Percentiles rank a stretch among this genome's conserved stretches.
Conservation (phyloP, 202 grass and related monocot species). For the Zoysia matrella region DNA sequence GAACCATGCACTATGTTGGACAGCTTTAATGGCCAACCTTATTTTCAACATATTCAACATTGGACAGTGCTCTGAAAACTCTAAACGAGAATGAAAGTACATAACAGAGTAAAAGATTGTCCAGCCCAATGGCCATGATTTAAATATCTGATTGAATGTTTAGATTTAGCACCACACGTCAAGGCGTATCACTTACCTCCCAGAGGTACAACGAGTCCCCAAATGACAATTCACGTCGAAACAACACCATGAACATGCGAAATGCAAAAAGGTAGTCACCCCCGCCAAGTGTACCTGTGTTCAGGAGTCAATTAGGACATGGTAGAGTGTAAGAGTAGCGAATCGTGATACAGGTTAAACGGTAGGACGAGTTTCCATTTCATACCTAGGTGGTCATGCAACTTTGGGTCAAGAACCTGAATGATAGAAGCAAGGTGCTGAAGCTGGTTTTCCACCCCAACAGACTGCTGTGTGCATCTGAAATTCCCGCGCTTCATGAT, state of each 20-base stretch:
- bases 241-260: constrained; percentile 99
- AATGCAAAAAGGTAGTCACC: constrained; percentile 98
- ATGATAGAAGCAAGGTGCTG: constrained; percentile 93
- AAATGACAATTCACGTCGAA: constrained; percentile 96
- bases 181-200: constrained; percentile 71
- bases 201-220: constrained; percentile 97
- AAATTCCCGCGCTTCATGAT: constrained; percentile 94
- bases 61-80: neutral
- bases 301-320: constrained; percentile 31
- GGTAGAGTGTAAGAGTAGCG: constrained; percentile 20
- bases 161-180: neutral
- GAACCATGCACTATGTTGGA: neutral
- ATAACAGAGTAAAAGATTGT: constrained; percentile 24
- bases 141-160: constrained; percentile 12
- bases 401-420: constrained; percentile 93
- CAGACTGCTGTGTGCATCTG: constrained; percentile 89
- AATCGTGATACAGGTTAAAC: constrained; percentile 7
- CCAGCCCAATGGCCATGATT: neutral
- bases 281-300: constrained; percentile 86
- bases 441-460: constrained; percentile 95
- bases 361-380: constrained; percentile 14
- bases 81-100: constrained; percentile 16
- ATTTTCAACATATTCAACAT: constrained; percentile 15
- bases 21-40: neutral
- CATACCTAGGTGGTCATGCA: constrained; percentile 94